Conservation (phyloP, 208 protist species). For the Jaenimonas drosophilae region DNA sequence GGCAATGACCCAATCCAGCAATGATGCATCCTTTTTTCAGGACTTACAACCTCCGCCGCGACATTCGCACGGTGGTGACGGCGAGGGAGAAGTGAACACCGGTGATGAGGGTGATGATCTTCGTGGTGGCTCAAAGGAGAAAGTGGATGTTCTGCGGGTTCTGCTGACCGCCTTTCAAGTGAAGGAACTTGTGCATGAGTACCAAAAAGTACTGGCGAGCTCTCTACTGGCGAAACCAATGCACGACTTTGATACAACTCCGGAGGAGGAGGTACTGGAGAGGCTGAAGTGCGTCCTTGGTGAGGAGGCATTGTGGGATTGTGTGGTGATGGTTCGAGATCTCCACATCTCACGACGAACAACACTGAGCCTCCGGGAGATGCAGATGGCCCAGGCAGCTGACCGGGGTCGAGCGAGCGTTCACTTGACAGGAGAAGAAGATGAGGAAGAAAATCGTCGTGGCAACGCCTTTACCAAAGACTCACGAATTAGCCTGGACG, state of each 20-base stretch:
- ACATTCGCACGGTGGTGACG: too few species aligned
- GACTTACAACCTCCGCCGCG: too few species aligned
- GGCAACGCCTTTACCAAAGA: too few species aligned
- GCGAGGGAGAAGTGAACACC: not conserved
- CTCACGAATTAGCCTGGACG: slow-evolving; percentile 32
- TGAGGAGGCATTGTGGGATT: slow-evolving; percentile 53
- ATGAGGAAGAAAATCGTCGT: slow-evolving; percentile 2
- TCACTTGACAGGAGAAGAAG: not conserved
- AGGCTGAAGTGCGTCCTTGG: slow-evolving; percentile 80
- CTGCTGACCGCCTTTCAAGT: slow-evolving; percentile 66
- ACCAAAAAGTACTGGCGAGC: slow-evolving; percentile 51
- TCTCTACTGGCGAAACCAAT: slow-evolving; percentile 58
- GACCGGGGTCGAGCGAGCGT: not conserved
- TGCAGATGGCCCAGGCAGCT: not conserved
- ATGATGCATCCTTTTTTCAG: slow-evolving; percentile 30
- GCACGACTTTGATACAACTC: slow-evolving; percentile 72
- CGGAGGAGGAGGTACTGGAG: slow-evolving; percentile 80
- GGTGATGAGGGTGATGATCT: not conserved
- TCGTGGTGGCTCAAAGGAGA: slow-evolving; percentile 6
- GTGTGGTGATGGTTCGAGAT: slow-evolving; percentile 79
- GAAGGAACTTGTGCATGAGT: slow-evolving; percentile 57
- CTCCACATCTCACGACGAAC: slow-evolving; percentile 67
- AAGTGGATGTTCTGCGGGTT: slow-evolving; percentile 67
- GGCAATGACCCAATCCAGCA: slow-evolving; percentile 54
- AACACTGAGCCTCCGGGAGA: slow-evolving; percentile 49